Evolutionary conservation across 768 basidiomycete species (phyloP).

Genomic region (Lentinula lateritia): DNA sequence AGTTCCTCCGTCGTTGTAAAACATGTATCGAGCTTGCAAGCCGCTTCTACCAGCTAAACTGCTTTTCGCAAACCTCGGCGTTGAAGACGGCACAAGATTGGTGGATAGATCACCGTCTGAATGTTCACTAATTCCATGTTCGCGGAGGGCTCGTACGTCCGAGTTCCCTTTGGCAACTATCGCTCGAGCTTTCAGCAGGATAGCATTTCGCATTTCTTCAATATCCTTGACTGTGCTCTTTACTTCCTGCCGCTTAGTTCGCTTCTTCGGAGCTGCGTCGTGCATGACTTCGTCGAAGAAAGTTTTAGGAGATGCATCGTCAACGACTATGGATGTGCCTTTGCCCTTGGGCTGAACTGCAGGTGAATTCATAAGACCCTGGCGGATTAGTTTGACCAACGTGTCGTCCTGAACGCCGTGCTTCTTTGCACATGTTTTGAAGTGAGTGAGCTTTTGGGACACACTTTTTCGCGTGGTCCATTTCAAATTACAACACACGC

Average conservation of each 20-base stretch:
- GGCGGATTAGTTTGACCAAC: conserved; percentile 42
- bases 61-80: conserved; percentile 5
- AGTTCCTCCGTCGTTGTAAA: background rate
- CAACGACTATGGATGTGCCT: conserved; percentile 12
- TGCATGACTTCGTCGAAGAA: conserved; percentile 51
- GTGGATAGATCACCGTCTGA: background rate
- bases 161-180: conserved; percentile 4
- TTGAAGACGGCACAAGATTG: conserved; percentile 30
- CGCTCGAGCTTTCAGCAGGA: conserved; percentile 18
- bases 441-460: conserved; percentile 60
- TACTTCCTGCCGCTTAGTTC: conserved; percentile 29
- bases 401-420: conserved; percentile 48
- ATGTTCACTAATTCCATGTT: background rate
- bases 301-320: conserved; percentile 26
- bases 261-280: conserved; percentile 41
- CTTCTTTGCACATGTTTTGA: conserved; percentile 65
- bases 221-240: conserved; percentile 40
- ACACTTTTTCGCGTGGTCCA: conserved; percentile 71
- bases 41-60: background rate
- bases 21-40: background rate
- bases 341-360: conserved; percentile 15
- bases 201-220: conserved; percentile 39
- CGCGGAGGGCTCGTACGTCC: background rate
- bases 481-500: conserved; percentile 54
- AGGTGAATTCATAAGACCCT: conserved; percentile 33